Conservation (phyloP, 345 rosid genomes). For the Adansonia digitata region DNA sequence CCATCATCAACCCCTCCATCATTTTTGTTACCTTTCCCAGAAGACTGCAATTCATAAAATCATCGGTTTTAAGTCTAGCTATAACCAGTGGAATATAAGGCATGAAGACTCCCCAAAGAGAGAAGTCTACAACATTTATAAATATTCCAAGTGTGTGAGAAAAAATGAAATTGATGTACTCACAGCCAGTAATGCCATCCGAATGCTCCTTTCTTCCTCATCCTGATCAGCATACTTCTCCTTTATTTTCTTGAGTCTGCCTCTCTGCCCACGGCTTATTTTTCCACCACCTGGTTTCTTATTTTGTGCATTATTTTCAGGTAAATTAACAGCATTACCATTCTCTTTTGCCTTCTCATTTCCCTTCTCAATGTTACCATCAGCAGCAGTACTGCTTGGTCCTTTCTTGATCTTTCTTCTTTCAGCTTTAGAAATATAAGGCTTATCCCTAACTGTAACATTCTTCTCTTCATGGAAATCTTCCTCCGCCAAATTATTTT, state of each 20-base stretch:
- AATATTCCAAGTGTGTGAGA: not conserved
- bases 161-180: slow-evolving; percentile 31
- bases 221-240: slow-evolving; percentile 97
- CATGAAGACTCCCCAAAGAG: not conserved
- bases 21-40: slow-evolving; percentile 64
- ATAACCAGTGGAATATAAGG: not conserved
- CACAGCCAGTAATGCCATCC: slow-evolving; percentile 89
- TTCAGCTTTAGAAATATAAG: slow-evolving; percentile 78
- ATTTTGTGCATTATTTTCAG: slow-evolving; percentile 33
- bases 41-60: slow-evolving; percentile 50
- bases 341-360: slow-evolving; percentile 35
- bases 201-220: slow-evolving; percentile 81
- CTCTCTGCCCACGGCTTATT: slow-evolving; percentile 77
- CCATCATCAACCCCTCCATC: slow-evolving; percentile 39
- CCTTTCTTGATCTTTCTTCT: slow-evolving; percentile 89
- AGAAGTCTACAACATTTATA: not conserved
- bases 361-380: slow-evolving; percentile 30
- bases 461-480: slow-evolving; percentile 42
- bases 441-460: slow-evolving; percentile 49
- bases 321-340: slow-evolving; percentile 31
- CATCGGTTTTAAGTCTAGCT: not conserved
- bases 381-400: slow-evolving; percentile 36
- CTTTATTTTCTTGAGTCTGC: slow-evolving; percentile 95
- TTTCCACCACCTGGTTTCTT: slow-evolving; percentile 58
- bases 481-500: slow-evolving; percentile 35